Conservation (phyloP, 2,329 filamentous ascomycete genomes). For the Aotearoamyces nothofagi region DNA sequence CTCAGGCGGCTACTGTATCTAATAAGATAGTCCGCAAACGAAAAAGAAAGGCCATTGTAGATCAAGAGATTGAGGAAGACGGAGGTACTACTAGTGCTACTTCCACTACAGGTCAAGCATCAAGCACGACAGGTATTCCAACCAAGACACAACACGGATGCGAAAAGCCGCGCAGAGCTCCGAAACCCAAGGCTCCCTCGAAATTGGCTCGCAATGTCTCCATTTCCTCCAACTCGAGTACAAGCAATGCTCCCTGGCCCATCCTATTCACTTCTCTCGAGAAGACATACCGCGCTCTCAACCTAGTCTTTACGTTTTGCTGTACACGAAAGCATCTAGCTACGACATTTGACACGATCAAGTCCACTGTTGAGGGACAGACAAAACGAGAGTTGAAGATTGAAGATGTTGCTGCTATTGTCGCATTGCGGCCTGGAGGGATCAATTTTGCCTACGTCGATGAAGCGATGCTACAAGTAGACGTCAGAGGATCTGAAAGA, state of each 20-base stretch:
- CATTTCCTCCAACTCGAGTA: constrained; percentile 10
- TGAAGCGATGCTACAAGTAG: constrained; percentile 67
- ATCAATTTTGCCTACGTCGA: constrained; percentile 81
- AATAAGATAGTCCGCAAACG: constrained; percentile 24
- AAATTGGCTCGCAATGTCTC: constrained; percentile 11
- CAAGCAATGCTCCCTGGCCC: constrained; percentile 43
- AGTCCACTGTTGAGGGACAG: constrained; percentile 69
- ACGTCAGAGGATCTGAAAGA: constrained; percentile 51
- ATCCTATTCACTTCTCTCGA: constrained; percentile 56
- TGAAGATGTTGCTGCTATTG: constrained; percentile 72
- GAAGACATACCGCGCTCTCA: constrained; percentile 70
- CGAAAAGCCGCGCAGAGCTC: constrained; percentile 27
- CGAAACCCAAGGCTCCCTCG: constrained; percentile 18
- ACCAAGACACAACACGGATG: constrained; percentile 41
- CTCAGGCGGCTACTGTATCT: constrained; percentile 31
- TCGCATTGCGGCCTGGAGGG: constrained; percentile 58
- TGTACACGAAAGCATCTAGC: constrained; percentile 83
- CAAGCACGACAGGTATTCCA: constrained; percentile 27
- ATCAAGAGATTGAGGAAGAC: constrained; percentile 6
- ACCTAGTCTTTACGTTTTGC: constrained; percentile 89
- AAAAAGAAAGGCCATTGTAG: constrained; percentile 20
- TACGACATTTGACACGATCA: constrained; percentile 84
- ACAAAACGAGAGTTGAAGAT: constrained; percentile 54
- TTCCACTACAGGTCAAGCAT: constrained; percentile 4
- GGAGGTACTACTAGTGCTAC: constrained; percentile 1